Conservation (phyloP, 2,329 filamentous ascomycete species). For the Zymoseptoria passerinii region DNA sequence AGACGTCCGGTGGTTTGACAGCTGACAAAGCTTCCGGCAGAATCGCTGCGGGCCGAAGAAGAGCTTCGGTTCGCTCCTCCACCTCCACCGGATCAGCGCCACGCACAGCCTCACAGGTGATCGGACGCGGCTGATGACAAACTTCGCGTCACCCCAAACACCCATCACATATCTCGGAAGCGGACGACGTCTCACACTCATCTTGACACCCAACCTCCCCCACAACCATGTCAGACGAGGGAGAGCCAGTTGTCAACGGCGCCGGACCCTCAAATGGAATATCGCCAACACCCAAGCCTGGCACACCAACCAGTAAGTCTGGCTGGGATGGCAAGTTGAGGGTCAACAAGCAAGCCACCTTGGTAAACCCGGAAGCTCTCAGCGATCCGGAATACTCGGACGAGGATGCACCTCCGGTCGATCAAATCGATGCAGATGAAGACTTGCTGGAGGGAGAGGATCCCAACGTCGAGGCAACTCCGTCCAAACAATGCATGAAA, state of each 20-base stretch:
- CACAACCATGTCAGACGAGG: background rate
- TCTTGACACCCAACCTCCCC: background rate
- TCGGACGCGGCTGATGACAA: background rate
- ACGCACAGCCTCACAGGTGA: background rate
- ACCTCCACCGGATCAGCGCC: background rate
- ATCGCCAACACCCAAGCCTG: conserved; percentile 2
- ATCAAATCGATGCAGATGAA: conserved; percentile 73
- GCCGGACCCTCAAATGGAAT: conserved; percentile 3
- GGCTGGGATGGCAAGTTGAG: conserved; percentile 82
- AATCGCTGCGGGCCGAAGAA: background rate
- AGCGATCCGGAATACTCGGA: conserved; percentile 82
- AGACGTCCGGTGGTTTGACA: no score
- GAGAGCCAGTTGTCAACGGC: background rate
- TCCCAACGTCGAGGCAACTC: conserved; percentile 42
- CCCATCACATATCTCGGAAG: background rate
- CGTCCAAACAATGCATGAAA: background rate
- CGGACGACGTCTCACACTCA: background rate
- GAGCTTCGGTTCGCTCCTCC: background rate
- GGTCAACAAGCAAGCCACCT: conserved; percentile 58
- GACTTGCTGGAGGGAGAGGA: conserved; percentile 54
- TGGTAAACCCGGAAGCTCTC: conserved; percentile 72
- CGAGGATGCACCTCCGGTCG: conserved; percentile 56
- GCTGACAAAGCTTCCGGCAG: no score
- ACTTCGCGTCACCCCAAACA: background rate
- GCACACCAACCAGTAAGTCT: conserved; percentile 15